Evolutionary conservation across 2,329 filamentous ascomycete species (phyloP).

Genomic region (Penicillium psychrosexuale): DNA sequence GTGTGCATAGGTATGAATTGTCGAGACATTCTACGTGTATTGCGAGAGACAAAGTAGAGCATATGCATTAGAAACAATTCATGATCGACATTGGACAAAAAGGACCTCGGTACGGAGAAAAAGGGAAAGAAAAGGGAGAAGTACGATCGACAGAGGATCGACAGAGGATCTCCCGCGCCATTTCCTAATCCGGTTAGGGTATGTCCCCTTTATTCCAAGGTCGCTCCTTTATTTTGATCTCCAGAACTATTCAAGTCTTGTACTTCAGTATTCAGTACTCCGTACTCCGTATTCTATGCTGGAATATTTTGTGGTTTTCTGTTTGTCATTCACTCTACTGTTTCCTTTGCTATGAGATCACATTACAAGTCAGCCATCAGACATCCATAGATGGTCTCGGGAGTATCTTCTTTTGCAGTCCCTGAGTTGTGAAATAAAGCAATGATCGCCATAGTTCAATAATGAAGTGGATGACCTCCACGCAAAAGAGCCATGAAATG

Average conservation of each 20-base stretch:
- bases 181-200: neutral
- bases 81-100: neutral
- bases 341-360: neutral
- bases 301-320: neutral
- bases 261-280: too few relatives aligned
- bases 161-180: neutral
- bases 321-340: too few relatives aligned
- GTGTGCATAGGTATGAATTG: neutral
- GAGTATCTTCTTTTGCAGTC: neutral
- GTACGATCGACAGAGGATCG: neutral
- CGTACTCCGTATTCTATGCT: neutral
- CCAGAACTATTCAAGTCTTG: neutral
- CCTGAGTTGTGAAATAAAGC: neutral
- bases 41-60: neutral
- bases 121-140: neutral
- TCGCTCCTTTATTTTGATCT: neutral
- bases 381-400: neutral
- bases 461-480: neutral
- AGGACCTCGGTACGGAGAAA: neutral
- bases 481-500: neutral
- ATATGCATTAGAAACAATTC: neutral
- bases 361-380: neutral
- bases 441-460: conserved; percentile 1
- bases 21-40: neutral
- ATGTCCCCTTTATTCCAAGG: neutral